Evolutionary conservation across 306 rosid genomes (phyloP).

Genomic region (Hippophae rhamnoides): DNA sequence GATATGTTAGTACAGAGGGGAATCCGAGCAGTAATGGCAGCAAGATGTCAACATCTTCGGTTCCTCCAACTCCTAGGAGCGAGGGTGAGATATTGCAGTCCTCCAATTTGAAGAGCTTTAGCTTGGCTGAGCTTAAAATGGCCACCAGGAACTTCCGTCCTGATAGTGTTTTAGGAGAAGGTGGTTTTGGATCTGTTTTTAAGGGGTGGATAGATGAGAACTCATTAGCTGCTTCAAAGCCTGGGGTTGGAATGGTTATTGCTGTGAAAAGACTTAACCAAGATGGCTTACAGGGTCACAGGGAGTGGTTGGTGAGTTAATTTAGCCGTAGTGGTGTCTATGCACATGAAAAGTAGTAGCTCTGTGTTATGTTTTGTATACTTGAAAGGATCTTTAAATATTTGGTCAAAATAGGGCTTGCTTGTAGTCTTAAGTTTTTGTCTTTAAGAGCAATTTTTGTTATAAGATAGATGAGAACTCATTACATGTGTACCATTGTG

Average conservation of each 20-base stretch:
- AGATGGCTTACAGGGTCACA: slow-evolving; percentile 44
- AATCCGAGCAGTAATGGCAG: slow-evolving; percentile 27
- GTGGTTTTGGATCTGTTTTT: slow-evolving; percentile 45
- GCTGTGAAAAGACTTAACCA: slow-evolving; percentile 43
- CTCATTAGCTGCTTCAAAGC: slow-evolving; percentile 38
- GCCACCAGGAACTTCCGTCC: slow-evolving; percentile 47
- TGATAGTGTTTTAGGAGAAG: slow-evolving; percentile 49
- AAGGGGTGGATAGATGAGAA: slow-evolving; percentile 52
- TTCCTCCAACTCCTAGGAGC: slow-evolving; percentile 37
- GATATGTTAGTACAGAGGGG: slow-evolving; percentile 15
- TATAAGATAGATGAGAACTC: too few species aligned
- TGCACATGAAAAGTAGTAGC: neutral
- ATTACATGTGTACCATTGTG: neutral
- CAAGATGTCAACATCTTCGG: slow-evolving; percentile 30
- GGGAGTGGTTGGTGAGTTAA: slow-evolving; percentile 45
- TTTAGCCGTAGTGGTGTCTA: neutral
- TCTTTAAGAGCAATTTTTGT: too few species aligned
- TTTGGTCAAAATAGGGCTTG: too few species aligned
- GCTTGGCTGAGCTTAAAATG: slow-evolving; percentile 29
- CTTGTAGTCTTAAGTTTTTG: too few species aligned
- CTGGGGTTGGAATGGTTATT: slow-evolving; percentile 41
- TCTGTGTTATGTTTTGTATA: neutral
- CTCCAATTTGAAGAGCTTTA: slow-evolving; percentile 38
- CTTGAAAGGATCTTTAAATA: neutral
- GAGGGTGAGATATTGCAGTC: slow-evolving; percentile 49